A percentile compares a stretch with the other conserved stretches of the same genome.
phyloP scores from a whole-genome alignment of 176 grass and related monocot genomes.

The Musa beccarii region DNA sequence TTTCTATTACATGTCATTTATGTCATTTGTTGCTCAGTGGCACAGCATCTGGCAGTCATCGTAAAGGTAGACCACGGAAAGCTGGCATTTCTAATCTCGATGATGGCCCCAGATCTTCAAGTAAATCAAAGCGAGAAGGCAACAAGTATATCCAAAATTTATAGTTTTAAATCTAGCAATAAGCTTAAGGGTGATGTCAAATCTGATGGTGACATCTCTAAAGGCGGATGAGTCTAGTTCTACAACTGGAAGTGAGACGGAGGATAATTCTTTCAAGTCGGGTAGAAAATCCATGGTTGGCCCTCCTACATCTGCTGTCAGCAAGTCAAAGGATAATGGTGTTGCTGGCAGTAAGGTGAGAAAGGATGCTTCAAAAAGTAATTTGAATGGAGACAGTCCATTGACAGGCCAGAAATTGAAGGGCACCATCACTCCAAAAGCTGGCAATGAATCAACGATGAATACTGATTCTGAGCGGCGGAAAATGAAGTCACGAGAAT shows the following conservation, averaged over 20 bases:
- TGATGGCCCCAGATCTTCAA: not conserved
- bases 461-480: slow-evolving; percentile 29
- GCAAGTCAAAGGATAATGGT: slow-evolving; percentile 35
- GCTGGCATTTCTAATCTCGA: not conserved
- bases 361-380: slow-evolving; percentile 14
- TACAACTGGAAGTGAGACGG: slow-evolving; percentile 1
- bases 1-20: not conserved
- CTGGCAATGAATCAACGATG: slow-evolving; percentile 22
- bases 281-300: slow-evolving; percentile 14
- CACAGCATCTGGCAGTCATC: not conserved
- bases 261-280: not conserved
- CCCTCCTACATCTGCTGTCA: slow-evolving; percentile 18
- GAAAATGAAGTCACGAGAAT: slow-evolving; percentile 12
- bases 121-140: not conserved
- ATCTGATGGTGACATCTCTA: slow-evolving; percentile 20
- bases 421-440: not conserved
- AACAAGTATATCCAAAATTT: not conserved
- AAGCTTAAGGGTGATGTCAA: not conserved
- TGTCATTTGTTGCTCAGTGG: not conserved
- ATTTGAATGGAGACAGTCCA: slow-evolving; percentile 34
- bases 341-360: slow-evolving; percentile 20
- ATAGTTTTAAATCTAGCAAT: not conserved
- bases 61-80: not conserved
- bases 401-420: slow-evolving; percentile 26
- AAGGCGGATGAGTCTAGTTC: slow-evolving; percentile 1